Conservation (phyloP, 148 eudicot species). For the Fagopyrum esculentum region DNA sequence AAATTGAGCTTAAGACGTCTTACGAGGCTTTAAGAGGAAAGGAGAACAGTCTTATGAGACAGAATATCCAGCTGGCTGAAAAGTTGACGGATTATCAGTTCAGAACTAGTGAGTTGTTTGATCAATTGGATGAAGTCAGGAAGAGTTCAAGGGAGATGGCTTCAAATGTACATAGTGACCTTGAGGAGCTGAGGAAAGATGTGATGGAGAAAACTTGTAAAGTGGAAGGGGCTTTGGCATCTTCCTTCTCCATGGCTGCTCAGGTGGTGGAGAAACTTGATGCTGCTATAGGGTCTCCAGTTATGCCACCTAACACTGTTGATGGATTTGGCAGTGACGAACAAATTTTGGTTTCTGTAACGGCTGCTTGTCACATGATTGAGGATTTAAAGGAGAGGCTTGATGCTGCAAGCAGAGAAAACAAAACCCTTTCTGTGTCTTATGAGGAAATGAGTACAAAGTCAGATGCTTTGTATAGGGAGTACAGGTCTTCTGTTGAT, state of each 20-base stretch:
- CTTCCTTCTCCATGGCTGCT: constrained; percentile 32
- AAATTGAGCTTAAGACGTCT: constrained; percentile 36
- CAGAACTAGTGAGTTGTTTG: constrained; percentile 39
- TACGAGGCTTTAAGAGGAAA: constrained; percentile 38
- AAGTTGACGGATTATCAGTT: constrained; percentile 38
- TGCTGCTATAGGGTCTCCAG: constrained; percentile 27
- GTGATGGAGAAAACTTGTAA: constrained; percentile 32
- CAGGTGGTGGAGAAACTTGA: constrained; percentile 51
- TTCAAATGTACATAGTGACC: constrained; percentile 30
- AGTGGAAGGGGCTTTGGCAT: constrained; percentile 43
- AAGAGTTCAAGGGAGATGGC: constrained; percentile 34
- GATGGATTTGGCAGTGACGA: constrained; percentile 29
- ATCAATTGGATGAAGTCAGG: constrained; percentile 41
- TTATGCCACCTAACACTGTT: constrained; percentile 14
- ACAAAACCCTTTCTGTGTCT: constrained; percentile 28
- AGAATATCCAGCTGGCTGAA: constrained; percentile 37
- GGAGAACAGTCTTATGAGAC: constrained; percentile 24
- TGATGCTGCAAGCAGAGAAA: constrained; percentile 41
- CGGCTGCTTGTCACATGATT: constrained; percentile 55
- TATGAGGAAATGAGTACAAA: constrained; percentile 30
- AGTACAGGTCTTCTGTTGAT: constrained; percentile 33
- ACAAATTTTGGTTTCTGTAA: constrained; percentile 38
- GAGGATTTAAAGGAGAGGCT: constrained; percentile 41
- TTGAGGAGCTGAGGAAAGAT: constrained; percentile 47
- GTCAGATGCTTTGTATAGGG: constrained; percentile 28